Percentiles rank a stretch among this genome's conserved stretches.
phyloP scores from a whole-genome alignment of 805 yeast species.

The Candida chilensis region DNA sequence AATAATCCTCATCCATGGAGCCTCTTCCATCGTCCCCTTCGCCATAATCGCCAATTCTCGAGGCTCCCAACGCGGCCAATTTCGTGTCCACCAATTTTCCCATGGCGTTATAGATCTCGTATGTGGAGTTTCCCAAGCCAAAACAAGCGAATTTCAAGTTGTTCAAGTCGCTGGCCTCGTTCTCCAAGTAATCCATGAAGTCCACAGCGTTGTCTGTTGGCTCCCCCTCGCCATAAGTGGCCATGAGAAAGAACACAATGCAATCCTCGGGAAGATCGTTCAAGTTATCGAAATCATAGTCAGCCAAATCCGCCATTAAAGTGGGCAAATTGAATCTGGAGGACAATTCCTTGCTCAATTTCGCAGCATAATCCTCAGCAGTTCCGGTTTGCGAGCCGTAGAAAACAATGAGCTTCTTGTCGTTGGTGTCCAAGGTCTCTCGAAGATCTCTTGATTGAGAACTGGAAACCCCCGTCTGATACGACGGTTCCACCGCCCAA shows the following conservation, averaged over 20 bases:
- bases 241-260: conserved; percentile 69
- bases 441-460: conserved; percentile 48
- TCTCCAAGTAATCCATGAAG: conserved; percentile 57
- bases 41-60: conserved; percentile 67
- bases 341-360: conserved; percentile 81
- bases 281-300: conserved; percentile 75
- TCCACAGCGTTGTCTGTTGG: conserved; percentile 91
- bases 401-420: conserved; percentile 71
- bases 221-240: conserved; percentile 98
- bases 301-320: conserved; percentile 83
- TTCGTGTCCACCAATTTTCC: conserved; percentile 52
- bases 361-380: conserved; percentile 92
- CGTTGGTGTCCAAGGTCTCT: conserved; percentile 45
- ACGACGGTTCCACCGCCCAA: conserved; percentile 23
- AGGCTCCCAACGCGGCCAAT: conserved; percentile 59
- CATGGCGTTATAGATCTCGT: conserved; percentile 83
- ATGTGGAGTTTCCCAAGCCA: conserved; percentile 92
- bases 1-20: conserved; percentile 88
- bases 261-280: conserved; percentile 51
- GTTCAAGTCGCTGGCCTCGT: conserved; percentile 42
- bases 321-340: conserved; percentile 74
- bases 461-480: conserved; percentile 18
- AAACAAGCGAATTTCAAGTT: conserved; percentile 66
- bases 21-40: conserved; percentile 95
- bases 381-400: conserved; percentile 98